These are phyloP conservation scores for Leptographium lundbergii DNA, from an alignment of 2,329 filamentous ascomycete genomes.

Conservation along the genomic window DNA sequence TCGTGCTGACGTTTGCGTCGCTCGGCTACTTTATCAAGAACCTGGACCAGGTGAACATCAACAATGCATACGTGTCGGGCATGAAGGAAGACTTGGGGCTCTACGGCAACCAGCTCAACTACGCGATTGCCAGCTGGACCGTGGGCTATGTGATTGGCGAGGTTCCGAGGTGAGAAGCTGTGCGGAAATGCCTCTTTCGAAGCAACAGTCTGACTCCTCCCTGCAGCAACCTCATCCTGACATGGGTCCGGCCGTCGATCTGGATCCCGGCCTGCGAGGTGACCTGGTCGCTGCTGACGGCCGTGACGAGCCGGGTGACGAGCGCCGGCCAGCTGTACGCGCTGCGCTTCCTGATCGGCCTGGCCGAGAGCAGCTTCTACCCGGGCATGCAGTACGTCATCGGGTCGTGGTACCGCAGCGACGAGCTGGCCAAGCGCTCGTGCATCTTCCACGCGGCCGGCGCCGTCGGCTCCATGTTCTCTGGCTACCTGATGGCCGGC, in stretches of 20 bases:
- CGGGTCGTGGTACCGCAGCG: constrained; percentile 29
- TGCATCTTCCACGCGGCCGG: constrained; percentile 36
- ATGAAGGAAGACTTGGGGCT: constrained; percentile 30
- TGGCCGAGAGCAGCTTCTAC: constrained; percentile 27
- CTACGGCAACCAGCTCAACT: constrained; percentile 27
- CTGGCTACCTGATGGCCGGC: constrained; percentile 43
- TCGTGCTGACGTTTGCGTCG: constrained; percentile 24
- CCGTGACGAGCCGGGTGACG: constrained; percentile 19
- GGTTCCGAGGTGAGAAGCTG: constrained; percentile 18
- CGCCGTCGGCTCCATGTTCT: constrained; percentile 41
- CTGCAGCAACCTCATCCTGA: constrained; percentile 21
- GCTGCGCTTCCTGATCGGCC: constrained; percentile 29
- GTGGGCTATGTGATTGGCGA: constrained; percentile 27
- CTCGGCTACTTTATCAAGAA: constrained; percentile 32
- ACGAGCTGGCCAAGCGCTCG: constrained; percentile 38
- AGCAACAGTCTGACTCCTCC: background rate
- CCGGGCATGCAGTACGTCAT: constrained; percentile 30
- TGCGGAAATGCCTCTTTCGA: background rate
- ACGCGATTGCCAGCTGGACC: constrained; percentile 20
- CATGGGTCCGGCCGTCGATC: constrained; percentile 27
- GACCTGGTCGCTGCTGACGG: constrained; percentile 22
- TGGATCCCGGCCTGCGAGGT: constrained; percentile 29
- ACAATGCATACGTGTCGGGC: constrained; percentile 31
- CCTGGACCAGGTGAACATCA: constrained; percentile 24
- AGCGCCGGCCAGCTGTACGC: constrained; percentile 25